Conservation (phyloP, 1,284 basidiomycete genomes). For the Afroboletus lepidellus region DNA sequence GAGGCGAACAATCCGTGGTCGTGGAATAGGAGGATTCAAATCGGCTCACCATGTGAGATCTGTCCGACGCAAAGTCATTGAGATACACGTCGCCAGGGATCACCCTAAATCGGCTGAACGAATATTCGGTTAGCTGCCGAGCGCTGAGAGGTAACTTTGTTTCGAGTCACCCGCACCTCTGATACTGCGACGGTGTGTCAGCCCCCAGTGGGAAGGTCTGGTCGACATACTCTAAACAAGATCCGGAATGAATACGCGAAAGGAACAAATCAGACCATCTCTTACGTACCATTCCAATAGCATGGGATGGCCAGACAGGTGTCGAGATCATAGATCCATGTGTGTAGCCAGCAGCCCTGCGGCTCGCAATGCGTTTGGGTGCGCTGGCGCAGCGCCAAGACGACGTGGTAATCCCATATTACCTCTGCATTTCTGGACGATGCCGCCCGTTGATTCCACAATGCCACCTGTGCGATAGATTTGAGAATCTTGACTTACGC, state of each 20-base stretch:
- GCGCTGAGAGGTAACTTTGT: slow-evolving; percentile 3
- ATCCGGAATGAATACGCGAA: slow-evolving; percentile 17
- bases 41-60: slow-evolving; percentile 68
- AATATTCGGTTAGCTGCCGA: slow-evolving; percentile 7
- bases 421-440: slow-evolving; percentile 39
- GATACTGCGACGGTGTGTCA: slow-evolving; percentile 39
- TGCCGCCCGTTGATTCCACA: slow-evolving; percentile 60
- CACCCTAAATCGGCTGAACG: slow-evolving; percentile 49
- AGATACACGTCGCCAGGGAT: slow-evolving; percentile 52
- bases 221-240: slow-evolving; percentile 49
- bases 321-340: slow-evolving; percentile 71
- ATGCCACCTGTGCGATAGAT: slow-evolving; percentile 47
- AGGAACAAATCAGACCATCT: background rate
- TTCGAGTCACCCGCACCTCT: slow-evolving; percentile 42
- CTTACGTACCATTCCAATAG: slow-evolving; percentile 43
- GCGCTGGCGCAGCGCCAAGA: slow-evolving; percentile 49
- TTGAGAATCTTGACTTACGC: slow-evolving; percentile 3
- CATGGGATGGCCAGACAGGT: slow-evolving; percentile 49
- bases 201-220: slow-evolving; percentile 48
- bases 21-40: slow-evolving; percentile 11
- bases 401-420: slow-evolving; percentile 78
- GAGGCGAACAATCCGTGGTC: background rate
- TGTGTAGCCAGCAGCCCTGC: slow-evolving; percentile 7
- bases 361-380: slow-evolving; percentile 2
- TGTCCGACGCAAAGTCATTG: slow-evolving; percentile 69